phyloP scores from a whole-genome alignment of 2,329 filamentous ascomycete genomes.

The Phaeosphaeria sp. region DNA sequence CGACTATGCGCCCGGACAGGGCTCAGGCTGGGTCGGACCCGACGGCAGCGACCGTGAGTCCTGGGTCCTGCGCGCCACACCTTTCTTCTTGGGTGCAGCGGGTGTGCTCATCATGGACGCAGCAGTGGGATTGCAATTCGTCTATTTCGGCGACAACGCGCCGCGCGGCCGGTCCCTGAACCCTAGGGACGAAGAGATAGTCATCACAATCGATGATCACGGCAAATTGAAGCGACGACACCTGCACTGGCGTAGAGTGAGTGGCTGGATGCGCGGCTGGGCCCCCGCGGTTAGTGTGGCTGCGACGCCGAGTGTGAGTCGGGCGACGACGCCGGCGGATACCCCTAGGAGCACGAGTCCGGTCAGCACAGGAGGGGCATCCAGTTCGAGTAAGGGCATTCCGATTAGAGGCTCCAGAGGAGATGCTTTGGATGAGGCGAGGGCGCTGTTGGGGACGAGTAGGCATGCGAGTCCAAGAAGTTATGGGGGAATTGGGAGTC shows the following conservation, averaged over 20 bases:
- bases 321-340: conserved; percentile 35
- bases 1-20: conserved; percentile 60
- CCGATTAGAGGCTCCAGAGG: conserved; percentile 23
- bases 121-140: conserved; percentile 68
- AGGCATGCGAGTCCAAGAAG: conserved; percentile 44
- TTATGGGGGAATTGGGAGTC: conserved; percentile 34
- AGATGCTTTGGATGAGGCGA: conserved; percentile 43
- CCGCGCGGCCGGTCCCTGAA: conserved; percentile 21
- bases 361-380: background rate
- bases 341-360: conserved; percentile 27
- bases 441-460: conserved; percentile 41
- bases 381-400: conserved; percentile 27
- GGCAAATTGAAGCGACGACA: conserved; percentile 39
- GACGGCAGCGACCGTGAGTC: conserved; percentile 61
- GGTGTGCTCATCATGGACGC: conserved; percentile 69
- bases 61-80: conserved; percentile 65
- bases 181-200: conserved; percentile 51
- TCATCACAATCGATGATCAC: conserved; percentile 52
- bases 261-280: conserved; percentile 72
- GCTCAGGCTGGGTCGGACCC: conserved; percentile 65
- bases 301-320: conserved; percentile 40
- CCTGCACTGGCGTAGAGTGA: conserved; percentile 64
- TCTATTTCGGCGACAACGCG: conserved; percentile 60
- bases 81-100: conserved; percentile 71
- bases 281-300: conserved; percentile 59